Conservation (phyloP, 139 green algal species). For the Chlamydomonas incerta region DNA sequence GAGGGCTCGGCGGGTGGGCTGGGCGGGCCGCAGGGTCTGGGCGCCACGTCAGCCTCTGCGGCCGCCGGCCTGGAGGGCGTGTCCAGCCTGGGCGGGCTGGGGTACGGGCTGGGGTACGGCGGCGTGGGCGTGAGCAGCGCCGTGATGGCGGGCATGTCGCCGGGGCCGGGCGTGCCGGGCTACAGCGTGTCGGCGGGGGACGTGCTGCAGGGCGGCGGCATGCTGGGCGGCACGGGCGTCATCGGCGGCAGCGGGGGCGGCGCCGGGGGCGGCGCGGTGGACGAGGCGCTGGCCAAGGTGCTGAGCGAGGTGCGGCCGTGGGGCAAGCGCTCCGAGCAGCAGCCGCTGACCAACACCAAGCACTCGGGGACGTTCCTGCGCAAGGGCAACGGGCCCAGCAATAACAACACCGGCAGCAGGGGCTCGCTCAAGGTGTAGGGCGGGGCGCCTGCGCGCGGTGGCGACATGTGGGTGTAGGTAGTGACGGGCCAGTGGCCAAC, state of each 20-base stretch:
- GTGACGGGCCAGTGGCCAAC: no score
- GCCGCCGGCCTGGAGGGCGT: neutral
- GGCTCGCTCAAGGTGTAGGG: slow-evolving; percentile 3
- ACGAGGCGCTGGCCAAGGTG: slow-evolving; percentile 41
- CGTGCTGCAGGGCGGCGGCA: neutral
- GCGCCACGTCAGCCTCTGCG: neutral
- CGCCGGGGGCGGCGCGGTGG: neutral
- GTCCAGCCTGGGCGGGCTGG: neutral
- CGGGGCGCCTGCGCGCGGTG: no score
- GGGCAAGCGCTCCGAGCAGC: slow-evolving; percentile 38
- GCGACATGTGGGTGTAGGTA: no score
- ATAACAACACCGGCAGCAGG: neutral
- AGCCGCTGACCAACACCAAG: slow-evolving; percentile 37
- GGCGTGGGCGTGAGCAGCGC: no score
- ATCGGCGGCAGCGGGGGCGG: neutral
- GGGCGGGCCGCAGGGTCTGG: neutral
- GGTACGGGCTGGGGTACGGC: slow-evolving; percentile 7
- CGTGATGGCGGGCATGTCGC: neutral
- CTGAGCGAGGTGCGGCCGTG: slow-evolving; percentile 61
- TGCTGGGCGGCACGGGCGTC: no score
- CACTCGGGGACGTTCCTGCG: slow-evolving; percentile 15
- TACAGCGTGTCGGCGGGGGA: neutral
- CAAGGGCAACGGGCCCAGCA: no score
- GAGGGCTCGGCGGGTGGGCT: neutral
- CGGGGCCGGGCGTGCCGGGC: neutral